These are phyloP conservation scores for Sporothrix humicola DNA, from an alignment of 2,329 filamentous ascomycete genomes.

Conservation along the genomic window DNA sequence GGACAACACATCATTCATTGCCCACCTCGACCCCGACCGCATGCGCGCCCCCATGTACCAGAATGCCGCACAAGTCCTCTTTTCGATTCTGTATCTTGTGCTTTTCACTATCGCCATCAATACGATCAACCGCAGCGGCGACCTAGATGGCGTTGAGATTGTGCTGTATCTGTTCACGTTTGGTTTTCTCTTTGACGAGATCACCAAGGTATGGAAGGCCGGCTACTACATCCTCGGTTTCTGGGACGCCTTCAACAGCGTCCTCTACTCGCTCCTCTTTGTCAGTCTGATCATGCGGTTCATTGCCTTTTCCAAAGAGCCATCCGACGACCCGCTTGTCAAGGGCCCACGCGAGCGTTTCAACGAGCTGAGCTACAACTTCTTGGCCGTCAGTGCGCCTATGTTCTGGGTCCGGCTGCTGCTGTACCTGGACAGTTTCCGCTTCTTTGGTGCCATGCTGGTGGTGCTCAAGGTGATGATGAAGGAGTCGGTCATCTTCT, in stretches of 20 bases:
- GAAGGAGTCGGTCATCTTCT: constrained; percentile 95
- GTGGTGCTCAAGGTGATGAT: constrained; percentile 96
- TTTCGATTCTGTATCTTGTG: constrained; percentile 80
- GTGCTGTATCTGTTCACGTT: constrained; percentile 89
- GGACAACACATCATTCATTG: constrained; percentile 75
- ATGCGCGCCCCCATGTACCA: constrained; percentile 94
- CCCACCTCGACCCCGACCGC: constrained; percentile 89
- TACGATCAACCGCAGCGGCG: constrained; percentile 83
- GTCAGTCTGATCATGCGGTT: constrained; percentile 81
- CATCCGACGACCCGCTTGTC: constrained; percentile 43
- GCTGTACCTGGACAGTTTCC: constrained; percentile 89
- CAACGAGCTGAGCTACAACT: constrained; percentile 89
- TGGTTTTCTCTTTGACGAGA: constrained; percentile 87
- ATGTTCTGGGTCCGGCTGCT: constrained; percentile 97
- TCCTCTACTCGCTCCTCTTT: constrained; percentile 78
- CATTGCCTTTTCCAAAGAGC: constrained; percentile 70
- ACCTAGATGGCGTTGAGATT: constrained; percentile 82
- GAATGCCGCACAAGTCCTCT: constrained; percentile 83
- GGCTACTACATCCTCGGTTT: constrained; percentile 90
- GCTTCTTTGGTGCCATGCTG: constrained; percentile 98
- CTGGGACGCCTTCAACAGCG: constrained; percentile 94
- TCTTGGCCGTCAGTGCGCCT: constrained; percentile 88
- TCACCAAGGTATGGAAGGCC: constrained; percentile 90
- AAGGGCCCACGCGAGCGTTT: constrained; percentile 61
- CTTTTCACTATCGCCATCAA: constrained; percentile 93